phyloP scores from a whole-genome alignment of 2,329 filamentous ascomycete species.

The Cercospora canescens region DNA sequence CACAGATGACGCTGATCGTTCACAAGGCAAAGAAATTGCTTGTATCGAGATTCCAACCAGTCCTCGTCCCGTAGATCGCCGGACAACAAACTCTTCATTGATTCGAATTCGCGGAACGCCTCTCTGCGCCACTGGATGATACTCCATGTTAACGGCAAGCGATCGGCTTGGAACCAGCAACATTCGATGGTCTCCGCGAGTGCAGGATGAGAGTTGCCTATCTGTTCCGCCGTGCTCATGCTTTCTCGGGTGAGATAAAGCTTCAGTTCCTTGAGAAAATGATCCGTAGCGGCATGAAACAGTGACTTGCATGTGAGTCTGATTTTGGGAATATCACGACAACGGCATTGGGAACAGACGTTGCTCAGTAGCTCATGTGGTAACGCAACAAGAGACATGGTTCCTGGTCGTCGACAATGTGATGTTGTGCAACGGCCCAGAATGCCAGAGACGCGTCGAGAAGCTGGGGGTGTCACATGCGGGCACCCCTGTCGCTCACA shows the following conservation, averaged over 20 bases:
- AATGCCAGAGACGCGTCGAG: too few relatives aligned
- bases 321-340: neutral
- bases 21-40: neutral
- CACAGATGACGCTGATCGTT: neutral
- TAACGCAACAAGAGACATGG: neutral
- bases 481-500: neutral
- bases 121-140: neutral
- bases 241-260: neutral
- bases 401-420: neutral
- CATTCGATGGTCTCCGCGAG: neutral
- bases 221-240: neutral
- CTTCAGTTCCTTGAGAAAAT: conserved; percentile 1
- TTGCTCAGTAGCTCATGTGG: neutral
- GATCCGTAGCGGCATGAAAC: neutral
- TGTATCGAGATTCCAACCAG: neutral
- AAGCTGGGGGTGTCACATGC: neutral
- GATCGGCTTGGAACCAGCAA: neutral
- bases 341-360: neutral
- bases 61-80: neutral
- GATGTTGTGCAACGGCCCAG: neutral
- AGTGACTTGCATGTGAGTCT: neutral
- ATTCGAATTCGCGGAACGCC: neutral
- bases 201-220: neutral
- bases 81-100: neutral
- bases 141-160: neutral